A percentile compares a stretch with the other conserved stretches of the same genome.
These are phyloP conservation scores for Solanum microdontum DNA, from an alignment of 257 asterid genomes.

Conservation along the genomic window DNA sequence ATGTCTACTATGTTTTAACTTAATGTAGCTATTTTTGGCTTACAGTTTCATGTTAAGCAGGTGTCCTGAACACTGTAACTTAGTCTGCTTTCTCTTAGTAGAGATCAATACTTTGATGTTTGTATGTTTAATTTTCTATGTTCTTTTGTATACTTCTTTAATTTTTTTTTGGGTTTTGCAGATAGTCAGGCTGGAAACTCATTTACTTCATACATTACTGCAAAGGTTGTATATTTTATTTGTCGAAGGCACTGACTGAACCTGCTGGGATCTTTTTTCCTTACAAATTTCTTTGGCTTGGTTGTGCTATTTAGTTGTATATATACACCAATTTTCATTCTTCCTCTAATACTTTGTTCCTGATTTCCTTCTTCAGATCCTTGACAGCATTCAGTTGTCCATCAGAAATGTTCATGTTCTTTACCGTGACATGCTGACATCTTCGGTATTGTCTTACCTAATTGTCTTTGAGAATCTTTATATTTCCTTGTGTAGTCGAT, in stretches of 20 bases:
- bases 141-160: neutral
- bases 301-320: conserved; percentile 3
- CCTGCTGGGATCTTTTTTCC: neutral
- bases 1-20: neutral
- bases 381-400: conserved; percentile 89
- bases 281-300: conserved; percentile 1
- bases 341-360: neutral
- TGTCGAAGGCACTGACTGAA: neutral
- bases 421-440: conserved; percentile 38
- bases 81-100: neutral
- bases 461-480: neutral
- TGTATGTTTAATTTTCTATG: neutral
- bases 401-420: conserved; percentile 73
- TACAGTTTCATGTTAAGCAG: neutral
- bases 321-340: neutral
- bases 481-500: neutral
- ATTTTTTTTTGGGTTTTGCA: conserved; percentile 23
- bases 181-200: conserved; percentile 89
- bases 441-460: conserved; percentile 33
- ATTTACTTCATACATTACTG: conserved; percentile 76
- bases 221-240: conserved; percentile 48
- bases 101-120: neutral
- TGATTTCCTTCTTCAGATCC: conserved; percentile 44
- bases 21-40: neutral
- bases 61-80: neutral